Evolutionary conservation across 257 asterid genomes (phyloP), one percentile per base, ranked within the genome.

Genomic region (Forsythia viridissima): DNA sequence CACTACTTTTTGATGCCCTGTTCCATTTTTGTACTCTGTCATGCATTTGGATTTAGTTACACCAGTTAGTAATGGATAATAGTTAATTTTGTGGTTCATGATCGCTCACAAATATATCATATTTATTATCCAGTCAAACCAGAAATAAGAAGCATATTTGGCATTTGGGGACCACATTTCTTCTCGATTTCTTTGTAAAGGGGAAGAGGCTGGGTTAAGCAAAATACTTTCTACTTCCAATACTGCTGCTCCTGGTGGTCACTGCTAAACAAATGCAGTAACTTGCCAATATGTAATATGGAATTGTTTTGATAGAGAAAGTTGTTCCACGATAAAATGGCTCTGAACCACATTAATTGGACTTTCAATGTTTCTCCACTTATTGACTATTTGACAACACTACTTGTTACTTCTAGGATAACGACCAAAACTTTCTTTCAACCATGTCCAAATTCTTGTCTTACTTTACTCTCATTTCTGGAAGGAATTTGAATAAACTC

Each of bases 41-140:
- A 61, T 73, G 79, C 70, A 42, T 20, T 24, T 36, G 10, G 38
- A 51, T 57, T 77, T 48, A 70, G 70, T 78, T 72, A 40, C 71
- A 67, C 72, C 67, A 72, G 74, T 76, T 76, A 24, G 36, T 76
- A 40, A n/a, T 76, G 41, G 65, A 43, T 57, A 9, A 36, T 65
- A 24, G 9, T 44, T 30, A 11, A 30, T 18, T 41, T 39, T 36
- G 34, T 55, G 30, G 21, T 55, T 24, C 37, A 20, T 21, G 37
- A 21, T 61, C 37, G 2, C 16, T 21, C 38, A 7, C 36, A 61
- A 20, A 16, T 61, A 24, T 21, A 61, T 61, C 21, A 8, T 61
- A 61, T 61, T 9, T 61, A 61, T 21, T 21, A 8, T 61, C 34
- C 37, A 61, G 21, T 20, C 38, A 3, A 24, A 61, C 6, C 38